phyloP scores from a whole-genome alignment of 306 rosid species.

The Gillenia trifoliata region DNA sequence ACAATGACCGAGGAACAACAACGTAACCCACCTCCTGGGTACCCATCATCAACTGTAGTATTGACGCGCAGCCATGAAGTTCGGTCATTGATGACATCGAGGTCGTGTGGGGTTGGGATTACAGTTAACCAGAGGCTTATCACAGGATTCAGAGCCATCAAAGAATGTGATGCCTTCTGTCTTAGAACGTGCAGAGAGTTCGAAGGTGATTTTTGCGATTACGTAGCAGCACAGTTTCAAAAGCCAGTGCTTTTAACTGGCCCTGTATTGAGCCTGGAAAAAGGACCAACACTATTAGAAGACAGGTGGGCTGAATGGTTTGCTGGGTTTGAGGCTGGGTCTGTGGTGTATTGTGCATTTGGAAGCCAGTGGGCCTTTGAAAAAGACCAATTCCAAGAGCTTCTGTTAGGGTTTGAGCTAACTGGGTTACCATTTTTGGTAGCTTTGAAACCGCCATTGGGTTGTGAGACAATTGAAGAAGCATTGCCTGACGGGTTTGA shows the following conservation, averaged over 20 bases:
- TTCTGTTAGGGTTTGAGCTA: slow-evolving; percentile 48
- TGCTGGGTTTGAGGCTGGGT: slow-evolving; percentile 8
- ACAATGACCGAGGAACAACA: slow-evolving; percentile 34
- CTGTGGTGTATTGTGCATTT: slow-evolving; percentile 52
- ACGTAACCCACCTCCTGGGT: slow-evolving; percentile 31
- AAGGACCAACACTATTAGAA: slow-evolving; percentile 1
- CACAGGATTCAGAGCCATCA: neutral
- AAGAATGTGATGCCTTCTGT: slow-evolving; percentile 37
- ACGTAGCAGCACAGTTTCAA: slow-evolving; percentile 23
- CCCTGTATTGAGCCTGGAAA: slow-evolving; percentile 15
- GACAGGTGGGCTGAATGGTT: slow-evolving; percentile 34
- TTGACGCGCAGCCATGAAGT: slow-evolving; percentile 28
- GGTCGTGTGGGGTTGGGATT: slow-evolving; percentile 37
- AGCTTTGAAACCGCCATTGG: slow-evolving; percentile 42
- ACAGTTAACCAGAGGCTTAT: slow-evolving; percentile 26
- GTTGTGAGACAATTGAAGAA: slow-evolving; percentile 34
- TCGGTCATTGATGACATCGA: slow-evolving; percentile 3
- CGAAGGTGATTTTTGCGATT: slow-evolving; percentile 42
- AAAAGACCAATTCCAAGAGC: slow-evolving; percentile 47
- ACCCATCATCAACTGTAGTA: slow-evolving; percentile 42
- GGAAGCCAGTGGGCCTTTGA: slow-evolving; percentile 45
- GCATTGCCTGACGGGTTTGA: slow-evolving; percentile 53
- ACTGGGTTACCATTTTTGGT: slow-evolving; percentile 43
- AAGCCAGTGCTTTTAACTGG: slow-evolving; percentile 43
- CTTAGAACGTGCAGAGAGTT: slow-evolving; percentile 44